A percentile compares a stretch with the other conserved stretches of the same genome.
Evolutionary conservation across 2,329 filamentous ascomycete species (phyloP).

Genomic region (Apiospora hydei): DNA sequence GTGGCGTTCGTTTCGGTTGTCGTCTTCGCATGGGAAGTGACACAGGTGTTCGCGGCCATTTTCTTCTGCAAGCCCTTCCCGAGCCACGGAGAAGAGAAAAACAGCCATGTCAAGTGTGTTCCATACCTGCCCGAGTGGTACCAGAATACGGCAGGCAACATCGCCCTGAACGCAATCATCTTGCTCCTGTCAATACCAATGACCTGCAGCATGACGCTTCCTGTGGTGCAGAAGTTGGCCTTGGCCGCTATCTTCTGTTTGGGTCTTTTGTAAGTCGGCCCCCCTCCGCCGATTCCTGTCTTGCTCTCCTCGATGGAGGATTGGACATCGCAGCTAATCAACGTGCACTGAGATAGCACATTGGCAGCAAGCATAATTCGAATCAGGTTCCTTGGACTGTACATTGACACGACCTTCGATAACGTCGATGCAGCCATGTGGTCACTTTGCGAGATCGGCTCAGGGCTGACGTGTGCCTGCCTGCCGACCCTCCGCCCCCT

Average conservation of each 20-base stretch:
- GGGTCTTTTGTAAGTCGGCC: conserved; percentile 15
- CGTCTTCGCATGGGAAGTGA: not conserved
- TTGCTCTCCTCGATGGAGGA: not conserved
- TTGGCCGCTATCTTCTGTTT: conserved; percentile 6
- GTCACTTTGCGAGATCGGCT: conserved; percentile 4
- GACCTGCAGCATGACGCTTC: not conserved
- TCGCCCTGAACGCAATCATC: not conserved
- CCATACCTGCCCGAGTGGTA: conserved; percentile 10
- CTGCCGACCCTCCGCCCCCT: conserved; percentile 15
- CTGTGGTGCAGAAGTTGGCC: not conserved
- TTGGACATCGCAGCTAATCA: not conserved
- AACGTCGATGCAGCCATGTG: conserved; percentile 16
- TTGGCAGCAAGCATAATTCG: not conserved
- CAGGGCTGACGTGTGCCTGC: conserved; percentile 14
- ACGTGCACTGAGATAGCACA: not conserved
- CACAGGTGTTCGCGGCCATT: not conserved
- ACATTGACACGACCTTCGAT: not conserved
- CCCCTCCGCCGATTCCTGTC: not conserved
- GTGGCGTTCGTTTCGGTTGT: not conserved
- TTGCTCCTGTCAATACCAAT: not conserved
- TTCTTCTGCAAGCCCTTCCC: conserved; percentile 14
- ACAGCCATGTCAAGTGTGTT: not conserved
- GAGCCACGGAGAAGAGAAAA: not conserved
- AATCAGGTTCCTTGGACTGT: not conserved
- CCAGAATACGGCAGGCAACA: conserved; percentile 12